Conservation (phyloP, 805 yeast genomes). For the Saccharomycopsis oosterbeekiorum region DNA sequence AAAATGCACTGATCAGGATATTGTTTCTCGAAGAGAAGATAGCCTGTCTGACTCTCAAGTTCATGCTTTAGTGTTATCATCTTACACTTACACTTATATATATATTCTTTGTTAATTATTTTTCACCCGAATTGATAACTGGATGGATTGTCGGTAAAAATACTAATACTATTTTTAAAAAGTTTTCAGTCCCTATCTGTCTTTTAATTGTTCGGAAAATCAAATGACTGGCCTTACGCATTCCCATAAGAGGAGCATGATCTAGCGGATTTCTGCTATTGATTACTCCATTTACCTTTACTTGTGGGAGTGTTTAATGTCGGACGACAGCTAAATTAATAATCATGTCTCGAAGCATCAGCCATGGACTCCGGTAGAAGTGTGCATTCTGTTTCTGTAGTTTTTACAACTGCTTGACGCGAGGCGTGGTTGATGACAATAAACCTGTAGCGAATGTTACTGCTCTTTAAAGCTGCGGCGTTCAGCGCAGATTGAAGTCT, state of each 20-base stretch:
- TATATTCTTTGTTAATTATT: background rate
- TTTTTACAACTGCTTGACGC: too few relatives aligned
- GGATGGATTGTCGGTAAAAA: slow-evolving; percentile 19
- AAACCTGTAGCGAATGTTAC: too few relatives aligned
- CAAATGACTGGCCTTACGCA: slow-evolving; percentile 15
- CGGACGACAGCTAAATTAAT: background rate
- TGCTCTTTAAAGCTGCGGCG: too few relatives aligned
- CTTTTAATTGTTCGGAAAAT: slow-evolving; percentile 19
- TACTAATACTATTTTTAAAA: background rate
- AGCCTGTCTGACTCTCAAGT: too few relatives aligned
- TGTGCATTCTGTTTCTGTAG: background rate
- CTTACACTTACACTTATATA: too few relatives aligned
- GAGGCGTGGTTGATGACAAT: too few relatives aligned
- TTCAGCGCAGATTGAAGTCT: too few relatives aligned
- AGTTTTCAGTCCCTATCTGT: slow-evolving; percentile 17
- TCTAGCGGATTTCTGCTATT: background rate
- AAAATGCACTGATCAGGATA: too few relatives aligned
- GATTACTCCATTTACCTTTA: background rate
- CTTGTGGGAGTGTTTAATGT: slow-evolving; percentile 1
- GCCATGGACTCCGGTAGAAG: background rate
- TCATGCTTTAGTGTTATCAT: too few relatives aligned
- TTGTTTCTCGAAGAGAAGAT: too few relatives aligned
- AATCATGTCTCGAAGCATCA: too few relatives aligned
- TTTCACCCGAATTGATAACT: slow-evolving; percentile 18
- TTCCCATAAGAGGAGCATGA: slow-evolving; percentile 1